Base-by-base conservation (phyloP, 768 basidiomycete genomes). In the Lactarius trivialis region DNA sequence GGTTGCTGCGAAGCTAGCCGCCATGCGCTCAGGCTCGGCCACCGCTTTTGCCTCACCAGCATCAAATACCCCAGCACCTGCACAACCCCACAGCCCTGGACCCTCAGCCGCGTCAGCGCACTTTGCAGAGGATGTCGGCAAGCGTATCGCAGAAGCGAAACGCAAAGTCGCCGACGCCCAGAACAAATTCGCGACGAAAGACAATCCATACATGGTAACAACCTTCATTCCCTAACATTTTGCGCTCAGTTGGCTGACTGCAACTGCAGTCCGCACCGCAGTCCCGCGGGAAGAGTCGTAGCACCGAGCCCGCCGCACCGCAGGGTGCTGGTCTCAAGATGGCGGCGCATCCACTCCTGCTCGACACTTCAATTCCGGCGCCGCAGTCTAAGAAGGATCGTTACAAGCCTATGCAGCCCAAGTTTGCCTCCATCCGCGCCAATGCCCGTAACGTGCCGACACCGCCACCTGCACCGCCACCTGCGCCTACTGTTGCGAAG, bases 321-420 rank as follows among this genome's bases (percentile, higher is more conserved):
- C 88, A 88, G 73, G 89, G 91, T 53, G 86, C 86, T 4, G 91
- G 91, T 17, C 76, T 94, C 57, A 91, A 91, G 72, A 93, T 94
- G 89, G 85, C 91, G 2, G 92, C 92, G 0, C 93, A 95, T 72
- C 93, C 93, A 2, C 77, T 94, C 26, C 73, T 96, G 28, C 78
- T 94, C 39, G 91, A 93, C 50, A 81, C 77, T 4, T 81, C 86
- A 0, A 77, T 82, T 7, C 70, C 76, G 3, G 76, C 80, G 4
- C 82, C 81, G 3, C 86, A 86, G 73, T 86, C 86, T 30, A 91
- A 90, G 75, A 93, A 95, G 73, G 92, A 97, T 73, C 77, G 89
- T 64, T 97, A 97, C 75, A 96, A 95, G 72, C 93, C 96, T 19
- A 98, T 99, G 95, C 94, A 95, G 66, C 97, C 97, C 55, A 99